Conservation (phyloP, 257 asterid genomes). For the Lycium ferocissimum region DNA sequence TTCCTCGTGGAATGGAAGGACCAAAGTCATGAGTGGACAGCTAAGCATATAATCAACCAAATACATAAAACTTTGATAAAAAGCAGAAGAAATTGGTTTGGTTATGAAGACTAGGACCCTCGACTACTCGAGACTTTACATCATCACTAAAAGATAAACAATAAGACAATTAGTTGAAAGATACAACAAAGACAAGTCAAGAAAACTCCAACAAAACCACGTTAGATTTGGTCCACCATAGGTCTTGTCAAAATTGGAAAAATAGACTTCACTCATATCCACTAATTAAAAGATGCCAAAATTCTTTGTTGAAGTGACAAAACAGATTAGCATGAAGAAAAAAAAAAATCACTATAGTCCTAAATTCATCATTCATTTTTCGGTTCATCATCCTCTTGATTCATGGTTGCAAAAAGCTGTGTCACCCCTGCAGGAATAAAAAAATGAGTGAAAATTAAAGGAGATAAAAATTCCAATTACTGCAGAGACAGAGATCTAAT, state of each 20-base stretch:
- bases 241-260: not conserved
- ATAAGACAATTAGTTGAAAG: too few species aligned
- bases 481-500: not conserved
- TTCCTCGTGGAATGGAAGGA: too few species aligned
- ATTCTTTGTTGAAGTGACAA: not conserved
- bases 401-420: constrained; percentile 78
- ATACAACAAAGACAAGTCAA: not conserved
- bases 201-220: not conserved
- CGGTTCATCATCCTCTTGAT: constrained; percentile 19
- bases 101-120: too few species aligned
- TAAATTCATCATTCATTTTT: not conserved
- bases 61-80: too few species aligned
- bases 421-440: constrained; percentile 55
- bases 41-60: too few species aligned
- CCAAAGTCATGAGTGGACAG: too few species aligned
- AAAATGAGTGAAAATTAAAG: not conserved
- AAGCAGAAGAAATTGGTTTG: too few species aligned
- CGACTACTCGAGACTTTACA: too few species aligned
- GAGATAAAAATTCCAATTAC: not conserved
- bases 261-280: not conserved
- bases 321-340: not conserved
- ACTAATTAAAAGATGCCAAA: constrained; percentile 2
- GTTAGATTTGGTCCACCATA: not conserved
- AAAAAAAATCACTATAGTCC: not conserved
- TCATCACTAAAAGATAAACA: too few species aligned